Percentiles rank a stretch among this genome's conserved stretches.
Evolutionary conservation across 495 filamentous ascomycete species (phyloP).

Genomic region (Sabuloglossum arenarium): DNA sequence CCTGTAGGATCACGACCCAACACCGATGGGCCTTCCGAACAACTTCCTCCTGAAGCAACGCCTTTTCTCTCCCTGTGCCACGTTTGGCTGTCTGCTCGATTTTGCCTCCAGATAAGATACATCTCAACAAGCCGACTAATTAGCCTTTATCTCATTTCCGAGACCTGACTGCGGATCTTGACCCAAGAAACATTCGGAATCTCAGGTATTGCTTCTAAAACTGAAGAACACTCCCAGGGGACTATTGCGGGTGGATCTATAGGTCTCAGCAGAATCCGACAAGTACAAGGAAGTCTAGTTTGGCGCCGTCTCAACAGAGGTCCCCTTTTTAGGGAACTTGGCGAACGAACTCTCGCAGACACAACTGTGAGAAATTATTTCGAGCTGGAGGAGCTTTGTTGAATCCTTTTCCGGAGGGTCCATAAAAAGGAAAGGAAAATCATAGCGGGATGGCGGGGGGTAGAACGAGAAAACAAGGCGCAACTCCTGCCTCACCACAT

Average conservation of each 20-base stretch:
- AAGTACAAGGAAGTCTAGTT: neutral
- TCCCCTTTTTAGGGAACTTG: neutral
- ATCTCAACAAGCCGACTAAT: neutral
- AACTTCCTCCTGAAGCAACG: neutral
- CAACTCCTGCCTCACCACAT: neutral
- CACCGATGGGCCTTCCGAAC: neutral
- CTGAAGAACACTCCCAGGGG: neutral
- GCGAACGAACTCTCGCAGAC: neutral
- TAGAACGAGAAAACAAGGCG: constrained; percentile 1
- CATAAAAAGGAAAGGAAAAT: neutral
- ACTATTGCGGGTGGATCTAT: neutral
- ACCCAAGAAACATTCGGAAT: neutral
- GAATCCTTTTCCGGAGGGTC: no score
- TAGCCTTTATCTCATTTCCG: neutral
- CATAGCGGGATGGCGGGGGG: constrained; percentile 1
- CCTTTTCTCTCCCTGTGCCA: neutral
- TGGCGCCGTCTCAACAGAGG: neutral
- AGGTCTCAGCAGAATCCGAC: neutral
- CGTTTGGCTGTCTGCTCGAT: neutral
- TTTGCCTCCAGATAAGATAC: neutral
- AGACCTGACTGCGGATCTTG: neutral
- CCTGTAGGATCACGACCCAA: neutral
- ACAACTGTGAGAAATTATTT: neutral
- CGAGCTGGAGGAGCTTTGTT: neutral
- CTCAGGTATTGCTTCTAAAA: neutral